Conservation (phyloP, 2,329 filamentous ascomycete genomes). For the Dactylellina leptospora region DNA sequence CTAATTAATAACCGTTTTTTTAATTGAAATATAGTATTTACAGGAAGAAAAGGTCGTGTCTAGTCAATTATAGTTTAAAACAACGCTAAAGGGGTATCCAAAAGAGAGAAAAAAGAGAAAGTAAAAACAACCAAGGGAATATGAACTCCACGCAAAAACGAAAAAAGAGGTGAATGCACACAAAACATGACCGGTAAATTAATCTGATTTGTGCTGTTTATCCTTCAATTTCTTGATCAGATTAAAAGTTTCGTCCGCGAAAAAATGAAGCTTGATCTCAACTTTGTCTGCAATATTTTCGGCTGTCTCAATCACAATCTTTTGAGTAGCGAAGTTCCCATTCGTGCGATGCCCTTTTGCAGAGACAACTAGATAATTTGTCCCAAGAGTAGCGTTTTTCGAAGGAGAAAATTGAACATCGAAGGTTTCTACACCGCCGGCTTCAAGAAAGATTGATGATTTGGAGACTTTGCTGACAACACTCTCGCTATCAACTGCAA, state of each 20-base stretch:
- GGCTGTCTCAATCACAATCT: conserved; percentile 19
- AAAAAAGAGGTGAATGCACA: background rate
- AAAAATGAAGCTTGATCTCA: conserved; percentile 17
- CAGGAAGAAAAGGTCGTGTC: no score
- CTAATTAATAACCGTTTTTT: no score
- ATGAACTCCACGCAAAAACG: background rate
- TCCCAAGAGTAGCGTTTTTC: conserved; percentile 6
- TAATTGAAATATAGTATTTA: no score
- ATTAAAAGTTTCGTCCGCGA: conserved; percentile 19
- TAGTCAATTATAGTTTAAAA: no score
- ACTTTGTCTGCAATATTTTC: background rate
- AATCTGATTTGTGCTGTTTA: background rate
- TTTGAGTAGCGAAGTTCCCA: conserved; percentile 23
- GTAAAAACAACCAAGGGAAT: no score
- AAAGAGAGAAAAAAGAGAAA: no score
- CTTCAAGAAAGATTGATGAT: conserved; percentile 2
- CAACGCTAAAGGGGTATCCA: no score
- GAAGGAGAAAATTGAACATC: conserved; percentile 10
- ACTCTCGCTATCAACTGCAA: conserved; percentile 30
- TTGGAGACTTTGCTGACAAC: conserved; percentile 3
- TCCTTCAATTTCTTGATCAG: conserved; percentile 11
- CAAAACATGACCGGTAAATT: background rate
- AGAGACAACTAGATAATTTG: conserved; percentile 26
- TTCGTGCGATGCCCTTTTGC: conserved; percentile 22
- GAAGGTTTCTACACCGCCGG: conserved; percentile 16